Base-by-base conservation (phyloP, 176 grass and related monocot species). In the Chloris gayana region DNA sequence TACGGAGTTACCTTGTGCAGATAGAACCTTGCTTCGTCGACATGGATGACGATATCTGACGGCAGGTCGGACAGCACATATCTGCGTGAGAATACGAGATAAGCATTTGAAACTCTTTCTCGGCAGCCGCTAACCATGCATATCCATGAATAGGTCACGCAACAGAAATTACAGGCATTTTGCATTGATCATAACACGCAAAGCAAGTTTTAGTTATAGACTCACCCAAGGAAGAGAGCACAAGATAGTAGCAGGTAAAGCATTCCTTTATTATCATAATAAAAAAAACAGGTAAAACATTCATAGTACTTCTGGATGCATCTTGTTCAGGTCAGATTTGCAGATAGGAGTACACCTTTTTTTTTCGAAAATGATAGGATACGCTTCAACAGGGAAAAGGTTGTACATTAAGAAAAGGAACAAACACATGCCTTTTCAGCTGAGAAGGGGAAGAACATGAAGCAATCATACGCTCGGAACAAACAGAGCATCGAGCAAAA, bases 31-130 rank as follows among this genome's bases (percentile, higher is more conserved):
- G 85, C 89, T 37, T 89, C 84, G 1, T 81, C 86, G 7, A 89
- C 84, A 57, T 89, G 89, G 41, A 94, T 24, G 67, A 89, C 67
- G 13, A 94, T 84, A 34, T 94, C 92, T 13, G 92, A 89, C 9
- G 92, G 77, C 38, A 94, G 89, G 57, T 94, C 86, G 0, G 92
- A 94, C 57, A 85, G 29, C 72, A 89, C 86, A 21, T 85, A 94
- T 73, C 92, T 94, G 89, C 86, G 66, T 26, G 47, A 81, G 32
- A 74, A 44, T n/a, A 71, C 21, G 32, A 84, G 49, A 71, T 56
- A 15, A 41, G 64, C 9, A 59, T 32, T 12, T 39, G 24, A n/a
- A 58, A 73, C 30, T 73, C 10, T 31, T 73, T 53, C 29, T 8
- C 14, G 10, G 14, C 32, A 37, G n/a, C 41, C 57, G 64, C n/a